phyloP scores from a whole-genome alignment of 805 yeast species.

The Kuraishia borneana region DNA sequence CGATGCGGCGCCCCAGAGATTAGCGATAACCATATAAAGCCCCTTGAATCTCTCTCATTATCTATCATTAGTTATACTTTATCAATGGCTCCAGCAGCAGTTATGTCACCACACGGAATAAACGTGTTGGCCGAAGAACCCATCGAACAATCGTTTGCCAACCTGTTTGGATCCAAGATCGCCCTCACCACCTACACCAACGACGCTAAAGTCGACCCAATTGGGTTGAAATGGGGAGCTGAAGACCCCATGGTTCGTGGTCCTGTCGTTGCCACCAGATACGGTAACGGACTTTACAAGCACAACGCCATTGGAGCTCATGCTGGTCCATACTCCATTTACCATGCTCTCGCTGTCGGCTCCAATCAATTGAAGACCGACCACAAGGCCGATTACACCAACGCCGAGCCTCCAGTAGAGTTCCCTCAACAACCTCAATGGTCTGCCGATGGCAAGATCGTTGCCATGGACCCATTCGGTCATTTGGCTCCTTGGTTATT shows the following conservation, averaged over 20 bases:
- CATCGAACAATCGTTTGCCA: slow-evolving; percentile 10
- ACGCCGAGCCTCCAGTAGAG: slow-evolving; percentile 50
- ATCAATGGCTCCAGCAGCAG: neutral
- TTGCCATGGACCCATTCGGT: slow-evolving; percentile 57
- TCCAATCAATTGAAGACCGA: slow-evolving; percentile 40
- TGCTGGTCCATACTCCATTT: slow-evolving; percentile 51
- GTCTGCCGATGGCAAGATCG: slow-evolving; percentile 45
- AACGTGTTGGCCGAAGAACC: slow-evolving; percentile 7
- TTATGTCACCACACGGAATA: neutral
- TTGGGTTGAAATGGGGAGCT: slow-evolving; percentile 43
- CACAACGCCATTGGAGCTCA: slow-evolving; percentile 60
- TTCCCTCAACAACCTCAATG: slow-evolving; percentile 46
- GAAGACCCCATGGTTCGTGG: slow-evolving; percentile 37
- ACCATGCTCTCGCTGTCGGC: slow-evolving; percentile 58
- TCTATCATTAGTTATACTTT: too few species aligned
- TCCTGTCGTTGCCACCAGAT: slow-evolving; percentile 45
- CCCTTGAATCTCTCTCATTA: too few species aligned
- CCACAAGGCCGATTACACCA: slow-evolving; percentile 49
- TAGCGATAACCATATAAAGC: too few species aligned
- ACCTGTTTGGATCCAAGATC: slow-evolving; percentile 18
- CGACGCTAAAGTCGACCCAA: slow-evolving; percentile 37
- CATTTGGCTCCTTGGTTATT: slow-evolving; percentile 55
- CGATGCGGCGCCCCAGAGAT: too few species aligned
- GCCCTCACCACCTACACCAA: slow-evolving; percentile 42
- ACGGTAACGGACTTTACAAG: slow-evolving; percentile 32